Evolutionary conservation across 2,329 filamentous ascomycete genomes (phyloP).

Genomic region (Pseudogymnoascus sp.): DNA sequence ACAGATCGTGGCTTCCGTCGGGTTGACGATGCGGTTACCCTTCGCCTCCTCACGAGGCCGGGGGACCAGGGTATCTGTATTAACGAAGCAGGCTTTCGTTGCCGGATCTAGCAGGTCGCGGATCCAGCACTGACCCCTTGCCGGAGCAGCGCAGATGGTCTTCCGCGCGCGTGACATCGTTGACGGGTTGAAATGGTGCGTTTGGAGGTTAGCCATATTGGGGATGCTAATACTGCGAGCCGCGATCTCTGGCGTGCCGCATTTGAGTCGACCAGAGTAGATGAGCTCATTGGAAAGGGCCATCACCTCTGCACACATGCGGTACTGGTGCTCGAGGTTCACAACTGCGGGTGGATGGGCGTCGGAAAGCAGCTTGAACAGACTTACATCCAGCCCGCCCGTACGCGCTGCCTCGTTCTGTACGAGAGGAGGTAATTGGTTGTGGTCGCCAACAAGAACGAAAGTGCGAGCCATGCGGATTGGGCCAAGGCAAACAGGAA

Average conservation of each 20-base stretch:
- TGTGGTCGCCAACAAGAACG: conserved; percentile 92
- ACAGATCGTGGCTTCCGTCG: conserved; percentile 68
- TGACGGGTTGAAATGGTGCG: conserved; percentile 48
- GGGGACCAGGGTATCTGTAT: conserved; percentile 69
- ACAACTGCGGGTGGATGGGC: conserved; percentile 80
- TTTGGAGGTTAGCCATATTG: conserved; percentile 50
- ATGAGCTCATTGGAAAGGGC: conserved; percentile 85
- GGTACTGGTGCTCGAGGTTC: conserved; percentile 90
- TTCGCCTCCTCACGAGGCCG: conserved; percentile 61
- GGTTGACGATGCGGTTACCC: conserved; percentile 82
- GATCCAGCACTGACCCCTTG: conserved; percentile 59
- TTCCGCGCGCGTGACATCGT: conserved; percentile 36
- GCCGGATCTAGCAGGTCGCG: conserved; percentile 59
- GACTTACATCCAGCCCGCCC: conserved; percentile 81
- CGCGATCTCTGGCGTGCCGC: conserved; percentile 71
- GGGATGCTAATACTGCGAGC: conserved; percentile 60
- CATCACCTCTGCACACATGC: conserved; percentile 98
- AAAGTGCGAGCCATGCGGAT: conserved; percentile 90
- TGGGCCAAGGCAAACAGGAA: conserved; percentile 88
- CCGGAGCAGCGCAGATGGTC: conserved; percentile 47
- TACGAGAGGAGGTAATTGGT: conserved; percentile 88
- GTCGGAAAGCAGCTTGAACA: conserved; percentile 92
- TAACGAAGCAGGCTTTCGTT: conserved; percentile 74
- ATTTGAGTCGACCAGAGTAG: conserved; percentile 83
- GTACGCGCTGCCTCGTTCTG: conserved; percentile 81